Base-by-base conservation (phyloP, 176 grass and related monocot genomes). In the Calamus simplicifolius region DNA sequence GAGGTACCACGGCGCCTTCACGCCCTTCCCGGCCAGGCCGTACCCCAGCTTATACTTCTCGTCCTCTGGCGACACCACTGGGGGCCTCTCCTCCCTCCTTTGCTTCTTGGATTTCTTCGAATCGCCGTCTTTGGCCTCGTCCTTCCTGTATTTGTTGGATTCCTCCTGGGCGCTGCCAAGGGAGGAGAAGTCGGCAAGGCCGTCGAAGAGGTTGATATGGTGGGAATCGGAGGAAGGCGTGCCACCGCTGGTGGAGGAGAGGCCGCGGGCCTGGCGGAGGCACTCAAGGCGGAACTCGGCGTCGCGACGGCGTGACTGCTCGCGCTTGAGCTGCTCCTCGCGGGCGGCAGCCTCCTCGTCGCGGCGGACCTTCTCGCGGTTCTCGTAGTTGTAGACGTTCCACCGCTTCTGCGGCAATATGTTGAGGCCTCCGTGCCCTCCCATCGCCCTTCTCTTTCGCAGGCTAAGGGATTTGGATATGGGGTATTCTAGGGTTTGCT, bases 321-420 rank as follows among this genome's bases (percentile, higher is more conserved):
- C 86, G 10, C 74, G 92, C 65, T 79, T 60, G 72, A 97, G 75
- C 81, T 88, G 87, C 69, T 97, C 87, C 75, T 97, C 87, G 19
- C 86, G 83, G 64, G 87, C 84, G 4, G 92, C 92, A 0, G 81
- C 87, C 54, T 85, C 83, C 87, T 97, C 87, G 62, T 97, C 84
- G 38, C 57, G 61, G 29, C 73, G 76, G 57, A 97, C 92, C 73
- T 97, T 97, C 87, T 97, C 92, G 64, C 88, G 87, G 78, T 97
- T 97, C 61, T 97, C 87, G 51, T 48, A 85, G 57, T 87, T 97
- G 74, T 97, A 97, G 49, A 97, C 87, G 80, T 97, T 97, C 92
- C 92, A 97, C 64, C 84, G 74, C 87, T 97, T 97, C 92, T 91
- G 87, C 51, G 92, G 92, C 28, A 97, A 62, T 50, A 97, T 97